Conservation (phyloP, 192 early-diverging fungal genomes). For the Entomortierella parvispora region DNA sequence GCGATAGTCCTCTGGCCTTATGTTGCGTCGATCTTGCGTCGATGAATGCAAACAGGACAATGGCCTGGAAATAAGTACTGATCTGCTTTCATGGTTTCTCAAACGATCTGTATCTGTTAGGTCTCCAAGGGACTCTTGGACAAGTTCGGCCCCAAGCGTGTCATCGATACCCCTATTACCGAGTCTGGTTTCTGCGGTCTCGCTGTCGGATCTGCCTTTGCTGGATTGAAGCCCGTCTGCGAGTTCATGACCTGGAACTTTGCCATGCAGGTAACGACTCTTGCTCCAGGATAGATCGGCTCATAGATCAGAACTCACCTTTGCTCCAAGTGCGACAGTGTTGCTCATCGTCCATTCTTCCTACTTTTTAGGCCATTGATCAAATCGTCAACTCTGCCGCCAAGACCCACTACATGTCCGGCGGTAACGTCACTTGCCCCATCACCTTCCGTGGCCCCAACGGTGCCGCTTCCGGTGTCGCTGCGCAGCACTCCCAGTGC, state of each 20-base stretch:
- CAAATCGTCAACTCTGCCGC: slow-evolving; percentile 99
- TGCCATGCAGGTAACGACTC: slow-evolving; percentile 98
- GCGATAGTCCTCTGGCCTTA: too few relatives aligned
- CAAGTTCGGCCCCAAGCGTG: slow-evolving; percentile 96
- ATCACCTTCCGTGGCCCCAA: slow-evolving; percentile 99
- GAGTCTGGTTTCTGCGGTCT: slow-evolving; percentile 98
- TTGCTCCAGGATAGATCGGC: neutral
- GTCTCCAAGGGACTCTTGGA: slow-evolving; percentile 96
- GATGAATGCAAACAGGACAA: too few relatives aligned
- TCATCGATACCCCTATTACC: slow-evolving; percentile 99
- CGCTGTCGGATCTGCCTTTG: slow-evolving; percentile 93
- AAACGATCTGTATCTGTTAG: slow-evolving; percentile 52
- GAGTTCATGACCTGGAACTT: slow-evolving; percentile 99
- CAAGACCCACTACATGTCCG: slow-evolving; percentile 98
- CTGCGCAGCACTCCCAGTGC: slow-evolving; percentile 98
- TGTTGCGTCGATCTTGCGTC: too few relatives aligned
- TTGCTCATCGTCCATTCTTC: too few relatives aligned
- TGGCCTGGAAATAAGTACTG: too few relatives aligned
- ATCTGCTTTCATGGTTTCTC: too few relatives aligned
- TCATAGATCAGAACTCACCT: too few relatives aligned
- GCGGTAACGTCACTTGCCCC: slow-evolving; percentile 85
- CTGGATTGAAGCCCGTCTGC: slow-evolving; percentile 95
- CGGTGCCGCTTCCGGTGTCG: slow-evolving; percentile 97
- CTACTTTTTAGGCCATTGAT: slow-evolving; percentile 83
- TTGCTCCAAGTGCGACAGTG: too few relatives aligned